Evolutionary conservation across 371 early-diverging fungal species (phyloP), one percentile per base, ranked within the genome.

Genomic region (Mucor sp.): DNA sequence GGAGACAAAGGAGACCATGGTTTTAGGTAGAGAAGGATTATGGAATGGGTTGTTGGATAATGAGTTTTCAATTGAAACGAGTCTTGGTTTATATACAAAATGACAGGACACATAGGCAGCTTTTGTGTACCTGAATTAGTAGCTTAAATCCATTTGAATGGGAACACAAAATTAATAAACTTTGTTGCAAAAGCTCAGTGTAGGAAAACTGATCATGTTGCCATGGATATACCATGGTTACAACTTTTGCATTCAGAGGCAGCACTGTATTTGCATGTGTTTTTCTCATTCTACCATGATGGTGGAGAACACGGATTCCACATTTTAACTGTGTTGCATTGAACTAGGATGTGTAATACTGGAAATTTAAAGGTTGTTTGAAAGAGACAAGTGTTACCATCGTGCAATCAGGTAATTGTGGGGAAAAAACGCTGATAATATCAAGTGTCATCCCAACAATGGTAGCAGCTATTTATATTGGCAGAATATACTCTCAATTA

Each of bases 1-100:
- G 2, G 68, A 68, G 30, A 47, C 62, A 50, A 68, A 63, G 32
- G 68, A 58, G 37, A 68, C 68, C 68, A 68, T 68, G n/a, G n/a
- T n/a, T 21, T 37, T 37, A 37, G 37, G 3, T 33, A 25, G 6
- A 17, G 28, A 23, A 60, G 33, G 39, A 41, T 41, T 9, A 41
- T 43, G 25, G 27, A 44, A 44, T 44, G 44, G 44, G 44, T 19
- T 44, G 44, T 19, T 44, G 19, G 19, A n/a, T 37, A 44, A 19
- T 44, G 44, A 44, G 3, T 44, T 44, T 44, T 6, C 6, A 0
- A 19, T 43, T 17, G 19, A 44, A 30, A 44, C 17, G 7, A 44
- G 44, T 19, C 19, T 19, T 7, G 17, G 6, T 44, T 44, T 44
- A 44, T 44, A 44, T 44, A 44, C 44, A 44, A 44, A 44, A 44